Evolutionary conservation across 768 basidiomycete genomes (phyloP), one percentile per base, ranked within the genome.

Genomic region (Mycena indigotica): DNA sequence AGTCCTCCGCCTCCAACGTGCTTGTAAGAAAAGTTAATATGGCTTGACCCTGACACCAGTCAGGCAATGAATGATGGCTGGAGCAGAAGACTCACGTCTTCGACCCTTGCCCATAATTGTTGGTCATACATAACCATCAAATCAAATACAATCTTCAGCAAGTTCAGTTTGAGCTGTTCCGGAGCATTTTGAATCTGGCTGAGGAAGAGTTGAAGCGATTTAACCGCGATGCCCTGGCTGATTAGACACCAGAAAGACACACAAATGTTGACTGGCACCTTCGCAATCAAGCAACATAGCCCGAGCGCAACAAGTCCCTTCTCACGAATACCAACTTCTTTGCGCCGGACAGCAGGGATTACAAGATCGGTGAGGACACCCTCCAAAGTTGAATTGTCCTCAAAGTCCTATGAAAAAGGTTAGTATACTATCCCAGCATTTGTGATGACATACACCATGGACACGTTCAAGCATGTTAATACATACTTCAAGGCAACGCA

Each of bases 391-490:
- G 93, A 85, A 63, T 91, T 91, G 77, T 70, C 89, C 56, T 92
- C 82, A 50, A 95, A 81, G 6, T 86, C 86, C 74, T 90, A 70
- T 64, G 85, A 76, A 13, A 74, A 68, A 79, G 60, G 17, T 52
- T 54, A 52, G 60, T 50, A 13, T 64, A 53, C 17, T 39, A 26
- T 28, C 28, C 25, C 40, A 24, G 35, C n/a, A n/a, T n/a, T n/a
- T n/a, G n/a, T n/a, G n/a, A n/a, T n/a, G n/a, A 41, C 89, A 44
- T 66, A 96, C 95, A 12, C 93, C 86, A 64, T 95, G 87, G 17
- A 97, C 93, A 13, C 94, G 84, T 73, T 97, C 94, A 3, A 98
- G 79, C 80, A 96, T 87, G 0, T 88, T 90, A 38, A 89, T 92
- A 61, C 91, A 93, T 16, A 98, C 77, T 15, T 84, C 77, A 30